Base-by-base conservation (phyloP, 176 grass and related monocot genomes). In the Leersia perrieri region DNA sequence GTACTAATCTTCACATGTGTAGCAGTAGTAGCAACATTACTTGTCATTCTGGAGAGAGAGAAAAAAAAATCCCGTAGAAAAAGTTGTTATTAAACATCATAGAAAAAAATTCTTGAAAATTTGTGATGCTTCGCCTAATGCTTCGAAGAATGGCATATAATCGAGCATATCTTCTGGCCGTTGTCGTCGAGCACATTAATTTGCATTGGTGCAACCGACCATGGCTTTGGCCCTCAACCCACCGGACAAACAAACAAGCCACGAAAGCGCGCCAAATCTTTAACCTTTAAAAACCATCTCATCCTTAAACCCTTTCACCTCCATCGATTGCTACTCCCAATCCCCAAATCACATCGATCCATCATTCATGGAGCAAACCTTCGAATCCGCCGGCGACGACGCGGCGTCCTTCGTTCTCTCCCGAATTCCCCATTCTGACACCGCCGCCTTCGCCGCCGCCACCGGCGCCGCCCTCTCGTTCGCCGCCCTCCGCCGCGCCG, bases 401-500 rank as follows among this genome's bases (percentile, higher is more conserved):
- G 66, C 64, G 18, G 85, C 85, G 42, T 34, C 81, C 36, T 80
- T 80, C 35, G 62, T 87, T 25, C 73, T 93, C 30, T 85, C 91
- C 11, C 81, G 64, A 53, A 25, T 92, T 64, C 75, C 80, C 12
- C 44, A 47, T 12, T 29, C 27, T 0, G 47, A 63, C 53, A 64
- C 45, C 1, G 15, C 77, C 8, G 55, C 63, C 60, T n/a, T 78
- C 25, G 77, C 85, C 73, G 33, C 88, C 1, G 85, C 85, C 78
- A 44, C 73, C 4, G 53, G 63, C 73, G 82, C 91, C 5, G 81
- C 9, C 20, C 80, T 93, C 87, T 82, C 88, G 13, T 93, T 90
- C 82, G 11, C 1, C 1, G 55, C 44, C 11, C 81, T 90, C 44
- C 82, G 75, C 38, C 65, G 74, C 1, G 66, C 63, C 20, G 88